Conservation (phyloP, 139 green algal genomes). For the Dunaliella sp. region DNA sequence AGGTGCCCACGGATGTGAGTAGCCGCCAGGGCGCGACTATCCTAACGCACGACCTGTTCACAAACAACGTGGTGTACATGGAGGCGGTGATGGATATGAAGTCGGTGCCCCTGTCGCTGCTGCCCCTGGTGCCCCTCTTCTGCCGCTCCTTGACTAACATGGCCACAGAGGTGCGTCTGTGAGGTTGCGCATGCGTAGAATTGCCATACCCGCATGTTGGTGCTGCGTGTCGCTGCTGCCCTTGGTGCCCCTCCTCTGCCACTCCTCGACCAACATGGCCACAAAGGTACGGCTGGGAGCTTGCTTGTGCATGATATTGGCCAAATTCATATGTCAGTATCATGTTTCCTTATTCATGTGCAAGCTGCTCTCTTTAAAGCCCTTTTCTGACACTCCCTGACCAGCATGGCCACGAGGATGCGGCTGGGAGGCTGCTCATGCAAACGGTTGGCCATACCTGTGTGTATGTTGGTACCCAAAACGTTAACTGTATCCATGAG, state of each 20-base stretch:
- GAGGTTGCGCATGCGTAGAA: neutral
- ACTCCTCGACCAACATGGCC: constrained; percentile 48
- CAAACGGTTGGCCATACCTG: too few relatives aligned
- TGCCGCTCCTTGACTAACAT: constrained; percentile 68
- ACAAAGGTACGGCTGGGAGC: neutral
- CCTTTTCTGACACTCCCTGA: constrained; percentile 89
- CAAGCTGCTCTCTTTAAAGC: constrained; percentile 93
- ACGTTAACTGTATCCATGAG: too few relatives aligned
- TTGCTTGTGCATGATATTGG: neutral
- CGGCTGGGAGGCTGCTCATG: too few relatives aligned
- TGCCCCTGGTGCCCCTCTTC: constrained; percentile 97
- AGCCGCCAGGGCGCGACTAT: constrained; percentile 62
- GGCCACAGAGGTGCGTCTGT: constrained; percentile 10
- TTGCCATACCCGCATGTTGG: neutral
- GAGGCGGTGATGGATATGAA: constrained; percentile 67
- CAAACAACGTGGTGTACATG: constrained; percentile 97
- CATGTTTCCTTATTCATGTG: neutral
- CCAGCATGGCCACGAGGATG: constrained; percentile 23
- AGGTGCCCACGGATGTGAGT: constrained; percentile 74
- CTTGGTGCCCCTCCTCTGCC: constrained; percentile 96
- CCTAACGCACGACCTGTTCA: constrained; percentile 96
- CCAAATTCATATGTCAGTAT: neutral
- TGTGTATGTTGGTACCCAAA: too few relatives aligned
- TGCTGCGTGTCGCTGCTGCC: constrained; percentile 71
- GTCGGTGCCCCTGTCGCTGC: constrained; percentile 71